A percentile compares a stretch with the other conserved stretches of the same genome.
These are phyloP conservation scores for Solanum chacoense DNA, from an alignment of 305 asterid species.

Conservation along the genomic window DNA sequence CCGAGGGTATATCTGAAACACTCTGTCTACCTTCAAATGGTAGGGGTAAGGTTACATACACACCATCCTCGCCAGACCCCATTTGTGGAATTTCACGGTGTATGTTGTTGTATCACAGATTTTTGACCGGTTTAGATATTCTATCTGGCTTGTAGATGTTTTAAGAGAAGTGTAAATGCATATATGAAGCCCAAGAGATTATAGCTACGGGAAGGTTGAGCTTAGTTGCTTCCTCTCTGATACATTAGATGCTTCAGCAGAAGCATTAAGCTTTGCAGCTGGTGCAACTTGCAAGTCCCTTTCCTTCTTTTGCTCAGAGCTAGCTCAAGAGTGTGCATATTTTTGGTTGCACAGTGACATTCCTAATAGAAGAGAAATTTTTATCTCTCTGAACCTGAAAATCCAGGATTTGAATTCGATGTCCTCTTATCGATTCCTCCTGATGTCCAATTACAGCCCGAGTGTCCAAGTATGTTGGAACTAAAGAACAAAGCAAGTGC, in stretches of 20 bases:
- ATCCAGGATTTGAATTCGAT: not conserved
- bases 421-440: not conserved
- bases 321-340: not conserved
- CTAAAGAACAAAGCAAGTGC: not conserved
- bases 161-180: not conserved
- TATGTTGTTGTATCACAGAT: not conserved
- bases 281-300: not conserved
- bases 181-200: not conserved
- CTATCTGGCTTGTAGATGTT: not conserved
- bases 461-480: not conserved
- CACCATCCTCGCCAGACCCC: not conserved
- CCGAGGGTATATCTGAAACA: not conserved
- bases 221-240: not conserved
- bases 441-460: not conserved
- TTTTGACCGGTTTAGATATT: not conserved
- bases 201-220: not conserved
- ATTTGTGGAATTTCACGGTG: not conserved
- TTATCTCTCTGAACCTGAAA: not conserved
- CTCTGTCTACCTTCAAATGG: not conserved
- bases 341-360: not conserved
- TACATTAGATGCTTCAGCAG: not conserved
- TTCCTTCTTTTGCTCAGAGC: not conserved
- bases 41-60: not conserved
- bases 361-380: not conserved
- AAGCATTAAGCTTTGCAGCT: not conserved